Evolutionary conservation across 805 yeast genomes (phyloP).

Genomic region (Candida qinlingensis): DNA sequence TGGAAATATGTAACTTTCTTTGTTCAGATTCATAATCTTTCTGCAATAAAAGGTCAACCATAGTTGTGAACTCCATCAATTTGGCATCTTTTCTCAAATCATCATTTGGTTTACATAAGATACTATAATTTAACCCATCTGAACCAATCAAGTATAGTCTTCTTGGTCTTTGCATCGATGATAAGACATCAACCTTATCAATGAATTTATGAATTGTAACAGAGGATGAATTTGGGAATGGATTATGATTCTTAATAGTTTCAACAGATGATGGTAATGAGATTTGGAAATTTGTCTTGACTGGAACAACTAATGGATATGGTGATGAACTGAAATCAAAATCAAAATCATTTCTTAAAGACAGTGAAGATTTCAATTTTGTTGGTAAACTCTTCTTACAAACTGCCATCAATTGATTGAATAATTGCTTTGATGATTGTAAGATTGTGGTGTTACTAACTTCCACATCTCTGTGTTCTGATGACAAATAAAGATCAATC

Average conservation of each 20-base stretch:
- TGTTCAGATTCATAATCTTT: slow-evolving; percentile 68
- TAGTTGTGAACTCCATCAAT: slow-evolving; percentile 81
- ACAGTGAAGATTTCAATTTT: slow-evolving; percentile 15
- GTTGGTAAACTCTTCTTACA: slow-evolving; percentile 17
- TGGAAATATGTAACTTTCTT: slow-evolving; percentile 63
- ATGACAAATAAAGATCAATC: slow-evolving; percentile 25
- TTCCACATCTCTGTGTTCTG: slow-evolving; percentile 18
- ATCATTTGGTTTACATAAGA: slow-evolving; percentile 81
- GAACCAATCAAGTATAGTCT: slow-evolving; percentile 71
- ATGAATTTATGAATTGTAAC: slow-evolving; percentile 61
- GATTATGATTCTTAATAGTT: slow-evolving; percentile 34
- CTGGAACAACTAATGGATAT: slow-evolving; percentile 64
- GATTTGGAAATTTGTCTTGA: slow-evolving; percentile 62
- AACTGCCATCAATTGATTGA: slow-evolving; percentile 24
- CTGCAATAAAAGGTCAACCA: slow-evolving; percentile 68
- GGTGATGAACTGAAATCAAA: slow-evolving; percentile 39
- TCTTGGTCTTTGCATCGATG: slow-evolving; percentile 85
- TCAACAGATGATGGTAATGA: slow-evolving; percentile 50
- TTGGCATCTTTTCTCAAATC: slow-evolving; percentile 95
- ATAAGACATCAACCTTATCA: slow-evolving; percentile 60
- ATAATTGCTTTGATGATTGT: slow-evolving; percentile 22
- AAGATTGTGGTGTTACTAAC: slow-evolving; percentile 15
- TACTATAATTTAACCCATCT: slow-evolving; percentile 65
- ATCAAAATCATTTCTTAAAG: slow-evolving; percentile 35
- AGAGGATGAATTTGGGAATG: slow-evolving; percentile 40